Percentiles rank a stretch among this genome's conserved stretches.
phyloP scores from a whole-genome alignment of 176 grass and related monocot species.

The Oryza officinalis region DNA sequence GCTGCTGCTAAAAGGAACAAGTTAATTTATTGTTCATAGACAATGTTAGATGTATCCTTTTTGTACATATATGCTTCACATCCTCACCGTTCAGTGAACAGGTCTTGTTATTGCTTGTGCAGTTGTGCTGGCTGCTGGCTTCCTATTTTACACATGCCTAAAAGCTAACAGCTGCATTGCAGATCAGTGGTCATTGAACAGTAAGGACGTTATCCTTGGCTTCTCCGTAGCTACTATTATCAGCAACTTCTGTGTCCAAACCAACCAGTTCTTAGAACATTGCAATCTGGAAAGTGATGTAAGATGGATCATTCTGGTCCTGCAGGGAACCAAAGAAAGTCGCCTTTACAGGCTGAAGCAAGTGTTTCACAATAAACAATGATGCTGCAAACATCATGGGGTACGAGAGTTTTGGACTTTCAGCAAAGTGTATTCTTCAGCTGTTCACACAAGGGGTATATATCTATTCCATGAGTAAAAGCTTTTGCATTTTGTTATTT shows the following conservation, averaged over 20 bases:
- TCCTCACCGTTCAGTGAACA: background rate
- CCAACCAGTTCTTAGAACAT: background rate
- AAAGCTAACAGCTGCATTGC: background rate
- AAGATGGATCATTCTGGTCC: background rate
- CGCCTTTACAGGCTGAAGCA: conserved; percentile 26
- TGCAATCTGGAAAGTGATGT: background rate
- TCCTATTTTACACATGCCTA: background rate
- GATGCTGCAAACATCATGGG: conserved; percentile 11
- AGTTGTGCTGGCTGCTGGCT: background rate
- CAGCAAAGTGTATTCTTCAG: background rate
- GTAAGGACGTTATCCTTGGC: background rate
- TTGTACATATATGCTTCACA: conserved; percentile 15
- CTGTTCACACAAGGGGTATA: background rate
- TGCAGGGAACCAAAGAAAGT: background rate
- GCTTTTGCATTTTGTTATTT: background rate
- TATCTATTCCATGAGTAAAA: background rate
- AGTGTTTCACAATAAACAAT: background rate
- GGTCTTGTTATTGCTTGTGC: conserved; percentile 6
- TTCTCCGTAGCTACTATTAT: background rate
- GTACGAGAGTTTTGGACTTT: background rate
- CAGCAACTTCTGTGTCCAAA: conserved; percentile 1
- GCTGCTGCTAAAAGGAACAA: conserved; percentile 3
- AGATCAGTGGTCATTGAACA: background rate
- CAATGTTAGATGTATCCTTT: background rate
- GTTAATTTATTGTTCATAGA: conserved; percentile 16